Evolutionary conservation across 768 basidiomycete genomes (phyloP).

Genomic region (Suillus sp.): DNA sequence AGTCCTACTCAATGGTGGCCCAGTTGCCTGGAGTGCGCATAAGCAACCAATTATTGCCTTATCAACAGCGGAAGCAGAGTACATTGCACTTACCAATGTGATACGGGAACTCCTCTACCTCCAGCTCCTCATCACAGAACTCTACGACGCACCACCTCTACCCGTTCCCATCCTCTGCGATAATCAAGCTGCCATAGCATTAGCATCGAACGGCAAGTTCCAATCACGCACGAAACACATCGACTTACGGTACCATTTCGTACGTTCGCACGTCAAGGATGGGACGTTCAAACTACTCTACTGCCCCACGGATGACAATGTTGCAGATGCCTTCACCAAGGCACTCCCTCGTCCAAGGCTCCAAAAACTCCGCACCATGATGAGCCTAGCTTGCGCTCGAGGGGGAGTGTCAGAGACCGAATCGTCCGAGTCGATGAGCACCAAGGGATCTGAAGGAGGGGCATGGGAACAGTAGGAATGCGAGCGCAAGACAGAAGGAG

Average conservation of each 20-base stretch:
- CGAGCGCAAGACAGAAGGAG: too few species aligned
- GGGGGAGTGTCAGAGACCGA: too few species aligned
- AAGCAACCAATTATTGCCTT: constrained; percentile 28
- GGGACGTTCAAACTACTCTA: too few species aligned
- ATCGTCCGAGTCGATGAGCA: too few species aligned
- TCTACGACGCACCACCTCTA: neutral
- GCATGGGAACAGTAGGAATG: too few species aligned
- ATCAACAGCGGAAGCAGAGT: constrained; percentile 32
- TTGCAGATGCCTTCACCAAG: too few species aligned
- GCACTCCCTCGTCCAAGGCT: too few species aligned
- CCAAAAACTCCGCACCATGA: too few species aligned
- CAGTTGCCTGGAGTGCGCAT: constrained; percentile 11
- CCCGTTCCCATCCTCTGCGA: constrained; percentile 19
- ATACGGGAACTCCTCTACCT: constrained; percentile 10
- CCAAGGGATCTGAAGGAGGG: too few species aligned
- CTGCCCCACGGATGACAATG: too few species aligned
- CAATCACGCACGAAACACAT: constrained; percentile 42
- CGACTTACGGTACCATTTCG: constrained; percentile 14
- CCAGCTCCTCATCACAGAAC: constrained; percentile 21
- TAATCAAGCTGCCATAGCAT: constrained; percentile 34
- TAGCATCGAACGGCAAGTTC: constrained; percentile 31
- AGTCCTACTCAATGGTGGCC: constrained; percentile 20
- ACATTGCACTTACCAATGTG: constrained; percentile 17
- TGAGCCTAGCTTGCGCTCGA: too few species aligned
- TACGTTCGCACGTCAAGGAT: too few species aligned